phyloP scores from a whole-genome alignment of 2,329 filamentous ascomycete genomes.

The Curvularia hawaiiensis region DNA sequence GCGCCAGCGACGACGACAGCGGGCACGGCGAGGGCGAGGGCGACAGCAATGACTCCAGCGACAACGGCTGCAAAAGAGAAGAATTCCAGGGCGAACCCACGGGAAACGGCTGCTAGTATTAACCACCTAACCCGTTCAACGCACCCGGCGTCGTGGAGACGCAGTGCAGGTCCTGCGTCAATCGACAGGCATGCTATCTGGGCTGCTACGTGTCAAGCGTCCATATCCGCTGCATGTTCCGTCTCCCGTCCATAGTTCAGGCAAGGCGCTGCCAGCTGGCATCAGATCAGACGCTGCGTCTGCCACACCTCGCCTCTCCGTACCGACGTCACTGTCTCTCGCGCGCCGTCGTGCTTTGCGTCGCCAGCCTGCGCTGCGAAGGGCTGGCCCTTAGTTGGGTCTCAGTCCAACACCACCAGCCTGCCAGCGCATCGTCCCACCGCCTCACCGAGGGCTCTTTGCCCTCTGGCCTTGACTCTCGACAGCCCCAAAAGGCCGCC shows the following conservation, averaged over 20 bases:
- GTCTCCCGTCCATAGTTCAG: conserved; percentile 33
- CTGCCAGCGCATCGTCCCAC: conserved; percentile 34
- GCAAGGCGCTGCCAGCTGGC: conserved; percentile 48
- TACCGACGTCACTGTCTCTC: conserved; percentile 26
- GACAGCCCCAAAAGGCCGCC: background rate
- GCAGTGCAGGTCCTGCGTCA: conserved; percentile 49
- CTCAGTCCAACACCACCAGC: conserved; percentile 24
- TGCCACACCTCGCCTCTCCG: conserved; percentile 25
- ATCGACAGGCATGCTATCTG: conserved; percentile 42
- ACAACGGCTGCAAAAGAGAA: conserved; percentile 23
- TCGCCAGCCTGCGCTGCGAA: conserved; percentile 19
- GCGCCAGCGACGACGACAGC: background rate
- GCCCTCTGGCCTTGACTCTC: background rate
- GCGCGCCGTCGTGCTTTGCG: background rate
- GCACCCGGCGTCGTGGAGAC: conserved; percentile 42
- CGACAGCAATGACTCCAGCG: conserved; percentile 1
- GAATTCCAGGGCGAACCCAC: conserved; percentile 35
- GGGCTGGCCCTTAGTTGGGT: conserved; percentile 30
- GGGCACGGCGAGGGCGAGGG: too few relatives aligned
- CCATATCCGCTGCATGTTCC: conserved; percentile 35
- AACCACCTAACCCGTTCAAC: conserved; percentile 30
- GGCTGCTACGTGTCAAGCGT: conserved; percentile 44
- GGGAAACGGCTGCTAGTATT: conserved; percentile 40
- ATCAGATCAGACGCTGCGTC: conserved; percentile 33
- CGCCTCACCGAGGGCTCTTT: conserved; percentile 19